Evolutionary conservation across 495 filamentous ascomycete species (phyloP), one percentile per base, ranked within the genome.

Genomic region (Saxophila tyrrhenica): DNA sequence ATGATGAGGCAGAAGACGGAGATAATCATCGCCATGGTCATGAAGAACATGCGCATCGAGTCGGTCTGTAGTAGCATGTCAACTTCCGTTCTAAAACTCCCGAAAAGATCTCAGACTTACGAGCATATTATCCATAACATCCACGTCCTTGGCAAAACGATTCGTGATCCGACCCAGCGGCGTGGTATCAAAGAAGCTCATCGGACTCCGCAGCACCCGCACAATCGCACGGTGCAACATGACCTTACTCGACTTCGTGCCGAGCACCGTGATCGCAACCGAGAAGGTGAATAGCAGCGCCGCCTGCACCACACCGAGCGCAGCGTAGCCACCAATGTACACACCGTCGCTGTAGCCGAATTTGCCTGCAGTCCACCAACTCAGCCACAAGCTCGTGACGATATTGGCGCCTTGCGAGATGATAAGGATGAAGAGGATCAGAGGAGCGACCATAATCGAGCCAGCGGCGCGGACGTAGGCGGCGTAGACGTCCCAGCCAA

Each of bases 131-230:
- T 98, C 92, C 89, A 98, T 94, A 29, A 86, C 84, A 62, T 94
- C 85, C 44, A 96, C 83, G 67, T 98, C 92, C 62, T 90, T 88
- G 2, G 89, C 91, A 70, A 98, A 98, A 20, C 92, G 86, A 65
- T 97, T 98, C 9, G 89, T 92, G 65, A 98, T 95, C 22, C 92
- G 83, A n/a, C 92, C 92, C 0, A 96, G 72, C 1, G 92, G 92
- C 0, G 92, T 98, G 0, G 91, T 96, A 60, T 96, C 92, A 72
- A 97, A 96, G 74, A 97, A 97, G 2, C 84, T 83, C 89, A 97
- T 94, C 0, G 92, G 92, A 0, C 92, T 91, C 46, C 89, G 79
- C 39, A 98, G 74, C 0, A 89, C 86, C 42, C 84, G 79, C 11
- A 69, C 76, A 71, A 96, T 85, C 21, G 92, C 90, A n/a, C 80